Evolutionary conservation across 2,329 filamentous ascomycete species (phyloP).

Genomic region (Colletotrichum orbiculare): DNA sequence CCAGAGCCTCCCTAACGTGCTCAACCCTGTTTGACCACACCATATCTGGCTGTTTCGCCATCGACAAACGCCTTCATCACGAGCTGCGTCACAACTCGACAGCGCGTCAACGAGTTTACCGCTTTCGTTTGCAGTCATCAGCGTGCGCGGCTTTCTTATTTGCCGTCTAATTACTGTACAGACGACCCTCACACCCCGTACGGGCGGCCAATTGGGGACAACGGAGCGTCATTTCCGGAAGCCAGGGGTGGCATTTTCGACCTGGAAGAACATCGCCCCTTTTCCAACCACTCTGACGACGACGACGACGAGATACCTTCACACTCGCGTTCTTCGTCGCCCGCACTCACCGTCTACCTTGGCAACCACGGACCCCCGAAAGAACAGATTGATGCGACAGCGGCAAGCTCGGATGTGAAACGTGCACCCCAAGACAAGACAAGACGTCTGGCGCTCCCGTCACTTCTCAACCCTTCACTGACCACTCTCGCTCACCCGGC

Average conservation of each 20-base stretch:
- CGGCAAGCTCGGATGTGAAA: slow-evolving; percentile 25
- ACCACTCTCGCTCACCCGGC: neutral
- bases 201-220: slow-evolving; percentile 28
- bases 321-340: no score
- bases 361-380: no score
- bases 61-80: slow-evolving; percentile 23
- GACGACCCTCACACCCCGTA: slow-evolving; percentile 8
- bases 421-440: neutral
- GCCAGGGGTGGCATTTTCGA: slow-evolving; percentile 4
- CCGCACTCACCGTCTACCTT: no score
- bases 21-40: no score
- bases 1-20: no score
- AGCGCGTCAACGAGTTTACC: neutral
- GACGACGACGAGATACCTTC: no score
- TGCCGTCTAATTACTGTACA: slow-evolving; percentile 4
- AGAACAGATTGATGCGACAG: slow-evolving; percentile 11
- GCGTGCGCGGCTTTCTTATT: neutral
- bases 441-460: slow-evolving; percentile 6
- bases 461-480: neutral
- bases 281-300: neutral
- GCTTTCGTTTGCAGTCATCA: neutral
- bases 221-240: slow-evolving; percentile 13
- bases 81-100: slow-evolving; percentile 6
- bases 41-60: neutral
- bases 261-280: slow-evolving; percentile 16